Percentiles rank a stretch among this genome's conserved stretches.
Conservation (phyloP, 495 filamentous ascomycete genomes). For the Baudoinia panamericana region DNA sequence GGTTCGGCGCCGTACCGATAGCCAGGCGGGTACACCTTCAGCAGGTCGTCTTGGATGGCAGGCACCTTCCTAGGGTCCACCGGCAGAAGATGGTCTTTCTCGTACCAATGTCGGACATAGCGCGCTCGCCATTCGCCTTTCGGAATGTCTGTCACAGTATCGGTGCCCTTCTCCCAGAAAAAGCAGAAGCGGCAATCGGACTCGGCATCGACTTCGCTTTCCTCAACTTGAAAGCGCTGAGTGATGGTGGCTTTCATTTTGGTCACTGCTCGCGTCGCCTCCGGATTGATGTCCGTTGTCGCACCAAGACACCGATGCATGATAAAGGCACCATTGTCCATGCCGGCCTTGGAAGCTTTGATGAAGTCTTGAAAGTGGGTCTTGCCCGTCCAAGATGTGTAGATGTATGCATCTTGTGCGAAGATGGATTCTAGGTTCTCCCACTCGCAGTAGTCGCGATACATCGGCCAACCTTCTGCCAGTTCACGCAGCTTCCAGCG, state of each 20-base stretch:
- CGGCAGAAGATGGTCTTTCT: conserved; percentile 24
- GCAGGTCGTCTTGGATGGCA: conserved; percentile 11
- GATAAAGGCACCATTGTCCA: conserved; percentile 20
- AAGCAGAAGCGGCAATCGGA: conserved; percentile 24
- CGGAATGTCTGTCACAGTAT: neutral
- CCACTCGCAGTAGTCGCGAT: conserved; percentile 25
- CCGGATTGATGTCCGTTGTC: conserved; percentile 21
- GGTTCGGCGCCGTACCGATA: conserved; percentile 10
- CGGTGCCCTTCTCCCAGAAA: conserved; percentile 21
- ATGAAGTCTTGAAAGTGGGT: conserved; percentile 21
- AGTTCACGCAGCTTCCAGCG: conserved; percentile 19
- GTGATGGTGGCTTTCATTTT: conserved; percentile 28
- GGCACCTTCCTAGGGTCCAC: conserved; percentile 21
- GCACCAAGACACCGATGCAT: conserved; percentile 24
- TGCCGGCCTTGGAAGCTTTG: conserved; percentile 17
- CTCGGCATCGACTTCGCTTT: conserved; percentile 23
- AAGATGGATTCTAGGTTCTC: conserved; percentile 23
- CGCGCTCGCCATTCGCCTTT: conserved; percentile 20
- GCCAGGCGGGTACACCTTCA: conserved; percentile 17
- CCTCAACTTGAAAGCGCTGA: conserved; percentile 23
- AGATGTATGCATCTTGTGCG: conserved; percentile 20
- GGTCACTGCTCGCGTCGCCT: conserved; percentile 20
- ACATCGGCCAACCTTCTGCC: conserved; percentile 20
- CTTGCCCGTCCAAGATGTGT: conserved; percentile 20
- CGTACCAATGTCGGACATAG: conserved; percentile 24